Evolutionary conservation across 2,329 filamentous ascomycete species (phyloP).

Genomic region (Hypoxylon sp.): DNA sequence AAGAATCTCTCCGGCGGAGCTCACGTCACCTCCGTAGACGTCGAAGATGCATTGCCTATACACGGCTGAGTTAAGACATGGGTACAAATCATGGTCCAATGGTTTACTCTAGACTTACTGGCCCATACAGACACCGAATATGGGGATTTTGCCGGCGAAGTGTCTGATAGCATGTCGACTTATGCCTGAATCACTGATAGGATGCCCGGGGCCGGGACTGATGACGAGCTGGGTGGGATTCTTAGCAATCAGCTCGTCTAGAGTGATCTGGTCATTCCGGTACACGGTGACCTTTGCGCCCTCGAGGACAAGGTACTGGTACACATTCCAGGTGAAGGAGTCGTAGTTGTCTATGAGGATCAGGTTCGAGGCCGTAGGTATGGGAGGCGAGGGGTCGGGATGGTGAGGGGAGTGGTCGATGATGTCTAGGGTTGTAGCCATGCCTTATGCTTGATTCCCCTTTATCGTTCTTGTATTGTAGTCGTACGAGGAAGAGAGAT

Average conservation of each 20-base stretch:
- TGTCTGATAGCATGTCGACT: conserved; percentile 91
- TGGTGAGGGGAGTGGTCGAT: conserved; percentile 90
- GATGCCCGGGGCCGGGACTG: conserved; percentile 95
- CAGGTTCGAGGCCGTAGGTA: conserved; percentile 87
- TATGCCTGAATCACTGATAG: conserved; percentile 89
- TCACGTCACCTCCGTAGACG: conserved; percentile 90
- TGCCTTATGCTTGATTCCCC: conserved; percentile 53
- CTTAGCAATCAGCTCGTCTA: conserved; percentile 85
- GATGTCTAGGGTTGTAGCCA: conserved; percentile 63
- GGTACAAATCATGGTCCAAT: neutral
- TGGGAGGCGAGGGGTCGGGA: conserved; percentile 77
- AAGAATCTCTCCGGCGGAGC: conserved; percentile 93
- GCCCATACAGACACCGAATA: conserved; percentile 99
- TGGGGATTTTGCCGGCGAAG: conserved; percentile 93
- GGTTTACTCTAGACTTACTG: conserved; percentile 70
- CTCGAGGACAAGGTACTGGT: conserved; percentile 97
- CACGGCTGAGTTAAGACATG: conserved; percentile 32
- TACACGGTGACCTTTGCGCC: conserved; percentile 90
- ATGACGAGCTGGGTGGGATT: conserved; percentile 94
- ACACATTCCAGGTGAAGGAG: conserved; percentile 99
- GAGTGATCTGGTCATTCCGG: conserved; percentile 90
- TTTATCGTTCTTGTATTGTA: conserved; percentile 1
- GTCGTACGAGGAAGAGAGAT: neutral
- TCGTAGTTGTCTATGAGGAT: conserved; percentile 99
- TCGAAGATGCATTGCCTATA: conserved; percentile 92